Conservation (phyloP, 495 filamentous ascomycete species). For the Elaphomyces granulatus region DNA sequence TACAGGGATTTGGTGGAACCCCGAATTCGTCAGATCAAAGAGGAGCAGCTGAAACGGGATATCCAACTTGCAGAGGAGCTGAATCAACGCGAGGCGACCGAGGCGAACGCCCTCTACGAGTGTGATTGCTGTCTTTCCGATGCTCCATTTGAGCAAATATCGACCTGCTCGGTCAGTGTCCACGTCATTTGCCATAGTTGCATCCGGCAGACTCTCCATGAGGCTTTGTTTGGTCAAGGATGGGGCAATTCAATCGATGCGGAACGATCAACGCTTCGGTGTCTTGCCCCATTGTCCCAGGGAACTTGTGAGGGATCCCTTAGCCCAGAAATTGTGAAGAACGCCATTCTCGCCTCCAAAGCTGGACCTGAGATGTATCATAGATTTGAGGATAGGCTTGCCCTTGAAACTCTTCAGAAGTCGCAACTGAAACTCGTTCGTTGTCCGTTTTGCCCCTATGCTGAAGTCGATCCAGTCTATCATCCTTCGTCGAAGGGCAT, state of each 20-base stretch:
- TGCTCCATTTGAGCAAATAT: slow-evolving; percentile 65
- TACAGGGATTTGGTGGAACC: slow-evolving; percentile 51
- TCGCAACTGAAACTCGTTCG: slow-evolving; percentile 60
- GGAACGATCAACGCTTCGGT: slow-evolving; percentile 56
- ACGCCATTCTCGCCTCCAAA: slow-evolving; percentile 51
- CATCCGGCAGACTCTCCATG: slow-evolving; percentile 59
- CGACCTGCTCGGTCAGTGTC: slow-evolving; percentile 51
- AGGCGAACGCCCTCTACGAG: slow-evolving; percentile 57
- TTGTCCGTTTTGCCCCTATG: slow-evolving; percentile 86
- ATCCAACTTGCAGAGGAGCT: slow-evolving; percentile 46
- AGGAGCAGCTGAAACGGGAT: slow-evolving; percentile 49
- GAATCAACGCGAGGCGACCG: slow-evolving; percentile 63
- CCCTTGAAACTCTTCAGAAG: slow-evolving; percentile 54
- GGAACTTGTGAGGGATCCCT: slow-evolving; percentile 62
- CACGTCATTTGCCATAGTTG: slow-evolving; percentile 84
- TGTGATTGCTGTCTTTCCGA: slow-evolving; percentile 83
- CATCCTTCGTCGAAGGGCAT: slow-evolving; percentile 33
- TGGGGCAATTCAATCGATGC: slow-evolving; percentile 69
- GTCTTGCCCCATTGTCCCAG: slow-evolving; percentile 52
- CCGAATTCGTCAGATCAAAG: slow-evolving; percentile 36
- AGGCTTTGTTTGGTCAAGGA: slow-evolving; percentile 84
- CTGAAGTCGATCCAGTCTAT: slow-evolving; percentile 70
- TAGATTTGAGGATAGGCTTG: slow-evolving; percentile 62
- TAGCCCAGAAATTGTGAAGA: slow-evolving; percentile 47
- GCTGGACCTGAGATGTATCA: slow-evolving; percentile 53